A percentile compares a stretch with the other conserved stretches of the same genome.
These are phyloP conservation scores for Hydrangea macrophylla DNA, from an alignment of 148 eudicot genomes.

Conservation along the genomic window DNA sequence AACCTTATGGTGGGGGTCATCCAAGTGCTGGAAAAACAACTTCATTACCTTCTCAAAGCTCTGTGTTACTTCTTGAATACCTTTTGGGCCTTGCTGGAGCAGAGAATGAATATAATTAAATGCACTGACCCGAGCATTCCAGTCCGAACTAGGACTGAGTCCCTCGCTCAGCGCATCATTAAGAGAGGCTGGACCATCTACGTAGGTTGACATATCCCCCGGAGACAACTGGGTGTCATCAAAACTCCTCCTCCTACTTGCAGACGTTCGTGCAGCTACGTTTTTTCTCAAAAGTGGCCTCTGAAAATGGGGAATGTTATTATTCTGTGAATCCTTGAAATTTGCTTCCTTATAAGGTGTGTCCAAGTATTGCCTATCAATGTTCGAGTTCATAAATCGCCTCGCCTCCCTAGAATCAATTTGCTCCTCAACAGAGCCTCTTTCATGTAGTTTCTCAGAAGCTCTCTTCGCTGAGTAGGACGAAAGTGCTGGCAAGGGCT, in stretches of 20 bases:
- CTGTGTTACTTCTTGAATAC: constrained; percentile 85
- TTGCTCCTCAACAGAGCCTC: constrained; percentile 56
- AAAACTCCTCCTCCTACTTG: constrained; percentile 87
- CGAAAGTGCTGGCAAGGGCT: constrained; percentile 48
- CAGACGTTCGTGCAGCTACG: constrained; percentile 64
- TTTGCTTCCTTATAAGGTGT: constrained; percentile 58
- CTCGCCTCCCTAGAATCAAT: constrained; percentile 60
- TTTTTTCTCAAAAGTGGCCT: constrained; percentile 84
- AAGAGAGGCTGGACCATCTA: constrained; percentile 85
- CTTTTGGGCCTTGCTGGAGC: constrained; percentile 82
- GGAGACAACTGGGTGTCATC: constrained; percentile 73
- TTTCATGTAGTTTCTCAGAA: constrained; percentile 71
- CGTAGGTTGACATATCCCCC: constrained; percentile 72
- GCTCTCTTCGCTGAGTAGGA: constrained; percentile 62
- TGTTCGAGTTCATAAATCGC: constrained; percentile 54
- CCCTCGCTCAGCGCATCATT: constrained; percentile 92
- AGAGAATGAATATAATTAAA: constrained; percentile 79
- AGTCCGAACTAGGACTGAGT: constrained; percentile 76
- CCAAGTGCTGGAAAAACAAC: constrained; percentile 90
- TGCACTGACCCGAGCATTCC: constrained; percentile 97
- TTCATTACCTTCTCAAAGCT: constrained; percentile 98
- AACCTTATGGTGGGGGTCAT: constrained; percentile 99
- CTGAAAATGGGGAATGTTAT: constrained; percentile 82
- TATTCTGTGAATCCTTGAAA: constrained; percentile 67
- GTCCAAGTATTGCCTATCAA: constrained; percentile 67